Conservation (phyloP, 2,329 filamentous ascomycete species). For the Aspergillus versicolor region DNA sequence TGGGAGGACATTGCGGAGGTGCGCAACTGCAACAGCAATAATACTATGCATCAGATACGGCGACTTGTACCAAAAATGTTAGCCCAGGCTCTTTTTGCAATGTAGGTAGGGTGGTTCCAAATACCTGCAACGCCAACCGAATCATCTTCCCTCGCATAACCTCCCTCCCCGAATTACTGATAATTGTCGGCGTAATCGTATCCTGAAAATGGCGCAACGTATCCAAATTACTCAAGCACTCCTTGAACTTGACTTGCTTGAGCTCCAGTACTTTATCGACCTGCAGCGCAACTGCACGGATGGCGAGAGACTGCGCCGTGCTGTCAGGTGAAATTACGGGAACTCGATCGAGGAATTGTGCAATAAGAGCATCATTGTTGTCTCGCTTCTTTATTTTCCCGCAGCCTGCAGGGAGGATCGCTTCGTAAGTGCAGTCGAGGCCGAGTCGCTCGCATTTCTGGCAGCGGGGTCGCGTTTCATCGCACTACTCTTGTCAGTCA, state of each 20-base stretch:
- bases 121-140: constrained; percentile 32
- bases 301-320: constrained; percentile 21
- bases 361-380: constrained; percentile 2
- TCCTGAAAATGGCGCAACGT: constrained; percentile 32
- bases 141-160: constrained; percentile 27
- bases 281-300: constrained; percentile 20
- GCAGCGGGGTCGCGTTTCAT: constrained; percentile 35
- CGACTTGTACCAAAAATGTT: constrained; percentile 19
- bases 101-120: not conserved
- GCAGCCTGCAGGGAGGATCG: not conserved
- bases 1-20: constrained; percentile 29
- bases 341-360: constrained; percentile 15
- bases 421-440: constrained; percentile 30
- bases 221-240: constrained; percentile 11
- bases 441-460: constrained; percentile 31
- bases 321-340: constrained; percentile 18
- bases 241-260: not conserved
- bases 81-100: not conserved
- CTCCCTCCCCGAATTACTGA: constrained; percentile 12
- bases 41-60: constrained; percentile 41
- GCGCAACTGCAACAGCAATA: constrained; percentile 31
- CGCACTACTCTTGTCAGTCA: constrained; percentile 26
- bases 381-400: constrained; percentile 6
- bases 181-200: constrained; percentile 15
- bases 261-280: constrained; percentile 26